Conservation (phyloP, 257 asterid species). For the Vinca minor region DNA sequence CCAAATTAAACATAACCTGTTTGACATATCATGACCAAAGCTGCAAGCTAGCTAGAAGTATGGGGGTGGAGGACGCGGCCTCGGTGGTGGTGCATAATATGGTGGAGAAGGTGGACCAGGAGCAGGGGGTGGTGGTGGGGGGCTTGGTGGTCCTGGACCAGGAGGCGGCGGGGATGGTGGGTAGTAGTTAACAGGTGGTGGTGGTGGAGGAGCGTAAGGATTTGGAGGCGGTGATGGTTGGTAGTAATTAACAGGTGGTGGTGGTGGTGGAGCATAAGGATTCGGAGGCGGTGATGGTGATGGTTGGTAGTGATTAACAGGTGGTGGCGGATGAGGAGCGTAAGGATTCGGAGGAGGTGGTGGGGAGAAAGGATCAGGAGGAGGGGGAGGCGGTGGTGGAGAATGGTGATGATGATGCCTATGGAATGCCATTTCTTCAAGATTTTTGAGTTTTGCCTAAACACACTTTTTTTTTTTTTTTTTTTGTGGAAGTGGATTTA, state of each 20-base stretch:
- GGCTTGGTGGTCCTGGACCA: background rate
- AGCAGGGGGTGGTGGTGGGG: background rate
- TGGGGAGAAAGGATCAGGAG: constrained; percentile 1
- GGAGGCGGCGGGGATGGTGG: constrained; percentile 1
- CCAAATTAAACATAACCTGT: no score
- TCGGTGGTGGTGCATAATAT: background rate
- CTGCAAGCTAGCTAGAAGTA: constrained; percentile 14
- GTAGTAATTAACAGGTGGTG: constrained; percentile 13
- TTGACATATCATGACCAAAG: no score
- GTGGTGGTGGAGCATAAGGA: constrained; percentile 7
- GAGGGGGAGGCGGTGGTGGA: background rate
- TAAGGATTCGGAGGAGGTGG: background rate
- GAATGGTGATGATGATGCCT: constrained; percentile 9
- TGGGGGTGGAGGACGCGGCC: constrained; percentile 9
- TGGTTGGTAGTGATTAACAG: background rate
- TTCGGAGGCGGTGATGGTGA: background rate
- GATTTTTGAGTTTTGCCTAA: background rate
- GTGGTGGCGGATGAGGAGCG: background rate
- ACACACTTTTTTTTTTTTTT: background rate
- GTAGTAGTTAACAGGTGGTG: background rate
- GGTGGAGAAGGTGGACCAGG: constrained; percentile 1
- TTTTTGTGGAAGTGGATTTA: no score
- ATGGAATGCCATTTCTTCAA: constrained; percentile 10
- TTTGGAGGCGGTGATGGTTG: constrained; percentile 1
- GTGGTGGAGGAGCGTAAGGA: background rate